Conservation (phyloP, 176 grass and related monocot genomes). For the Chrysopogon serrulatus region DNA sequence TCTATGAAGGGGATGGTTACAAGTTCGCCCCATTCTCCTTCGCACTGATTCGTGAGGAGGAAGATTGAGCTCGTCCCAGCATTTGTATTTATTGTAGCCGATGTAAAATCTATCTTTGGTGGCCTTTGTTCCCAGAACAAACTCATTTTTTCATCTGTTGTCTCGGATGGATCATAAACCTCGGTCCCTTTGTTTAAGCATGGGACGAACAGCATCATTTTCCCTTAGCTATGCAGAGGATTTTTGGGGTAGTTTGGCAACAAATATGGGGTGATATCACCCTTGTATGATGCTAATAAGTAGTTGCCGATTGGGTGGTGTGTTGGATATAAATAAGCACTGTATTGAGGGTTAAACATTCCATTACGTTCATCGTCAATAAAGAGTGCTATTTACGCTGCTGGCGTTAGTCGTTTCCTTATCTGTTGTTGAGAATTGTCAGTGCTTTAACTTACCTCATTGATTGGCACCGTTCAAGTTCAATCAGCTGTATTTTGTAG, state of each 20-base stretch:
- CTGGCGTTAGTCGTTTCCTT: neutral
- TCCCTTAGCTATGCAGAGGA: constrained; percentile 31
- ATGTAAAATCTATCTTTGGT: constrained; percentile 31
- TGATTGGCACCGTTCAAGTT: neutral
- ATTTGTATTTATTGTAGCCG: constrained; percentile 25
- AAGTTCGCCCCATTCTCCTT: constrained; percentile 92
- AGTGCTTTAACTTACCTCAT: neutral
- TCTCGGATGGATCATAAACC: constrained; percentile 35
- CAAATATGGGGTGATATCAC: constrained; percentile 23
- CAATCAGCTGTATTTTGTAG: neutral
- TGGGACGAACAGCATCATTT: constrained; percentile 23
- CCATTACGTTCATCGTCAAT: constrained; percentile 17
- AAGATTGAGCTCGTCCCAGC: constrained; percentile 44
- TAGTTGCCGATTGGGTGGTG: constrained; percentile 23
- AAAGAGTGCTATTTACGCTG: neutral
- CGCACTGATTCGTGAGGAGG: constrained; percentile 48
- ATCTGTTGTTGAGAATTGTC: neutral
- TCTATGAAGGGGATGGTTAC: constrained; percentile 98
- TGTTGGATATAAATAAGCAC: constrained; percentile 61
- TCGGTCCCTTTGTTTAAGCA: constrained; percentile 11
- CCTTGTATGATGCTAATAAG: constrained; percentile 39
- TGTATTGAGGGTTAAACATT: constrained; percentile 29
- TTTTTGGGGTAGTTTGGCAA: constrained; percentile 23
- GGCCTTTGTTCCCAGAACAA: constrained; percentile 25
- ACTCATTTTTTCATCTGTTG: constrained; percentile 45